Percentiles rank a stretch among this genome's conserved stretches.
phyloP scores from a whole-genome alignment of 106 monocot genomes.

The Allium sativum region DNA sequence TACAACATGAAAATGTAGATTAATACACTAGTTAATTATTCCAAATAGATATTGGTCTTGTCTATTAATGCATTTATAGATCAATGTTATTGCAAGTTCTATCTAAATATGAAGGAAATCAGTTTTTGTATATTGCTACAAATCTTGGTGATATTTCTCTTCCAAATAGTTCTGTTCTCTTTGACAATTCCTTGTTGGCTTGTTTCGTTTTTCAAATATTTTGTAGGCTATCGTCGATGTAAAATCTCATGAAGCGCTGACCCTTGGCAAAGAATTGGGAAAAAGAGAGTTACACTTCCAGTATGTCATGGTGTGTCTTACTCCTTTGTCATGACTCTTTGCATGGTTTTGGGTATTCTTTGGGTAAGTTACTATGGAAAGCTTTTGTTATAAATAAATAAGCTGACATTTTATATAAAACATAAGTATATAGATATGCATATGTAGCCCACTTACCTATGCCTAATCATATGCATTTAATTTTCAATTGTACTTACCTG shows the following conservation, averaged over 20 bases:
- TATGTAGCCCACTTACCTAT: too few relatives aligned
- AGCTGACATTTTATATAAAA: too few relatives aligned
- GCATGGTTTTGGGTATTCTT: too few relatives aligned
- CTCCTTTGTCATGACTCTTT: too few relatives aligned
- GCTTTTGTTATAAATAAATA: too few relatives aligned
- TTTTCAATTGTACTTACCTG: too few relatives aligned
- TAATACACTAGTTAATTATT: not conserved
- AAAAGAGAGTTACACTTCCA: conserved; percentile 42
- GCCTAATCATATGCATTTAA: too few relatives aligned
- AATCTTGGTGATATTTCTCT: conserved; percentile 43
- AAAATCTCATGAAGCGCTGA: conserved; percentile 53
- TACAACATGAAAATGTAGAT: conserved; percentile 54
- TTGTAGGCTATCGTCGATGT: conserved; percentile 49
- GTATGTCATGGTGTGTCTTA: too few relatives aligned
- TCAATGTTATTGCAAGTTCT: conserved; percentile 81
- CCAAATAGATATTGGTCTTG: not conserved
- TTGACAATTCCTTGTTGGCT: not conserved
- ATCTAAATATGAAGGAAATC: conserved; percentile 21
- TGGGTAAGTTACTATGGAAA: too few relatives aligned
- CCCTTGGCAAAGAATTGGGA: conserved; percentile 57
- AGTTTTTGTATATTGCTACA: conserved; percentile 40
- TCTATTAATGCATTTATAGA: conserved; percentile 36
- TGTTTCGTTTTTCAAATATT: not conserved
- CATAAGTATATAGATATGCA: too few relatives aligned
- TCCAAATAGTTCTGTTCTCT: not conserved